Percentiles rank a stretch among this genome's conserved stretches.
These are phyloP conservation scores for Aspergillus sp. DNA, from an alignment of 2,329 filamentous ascomycete genomes.

Conservation along the genomic window DNA sequence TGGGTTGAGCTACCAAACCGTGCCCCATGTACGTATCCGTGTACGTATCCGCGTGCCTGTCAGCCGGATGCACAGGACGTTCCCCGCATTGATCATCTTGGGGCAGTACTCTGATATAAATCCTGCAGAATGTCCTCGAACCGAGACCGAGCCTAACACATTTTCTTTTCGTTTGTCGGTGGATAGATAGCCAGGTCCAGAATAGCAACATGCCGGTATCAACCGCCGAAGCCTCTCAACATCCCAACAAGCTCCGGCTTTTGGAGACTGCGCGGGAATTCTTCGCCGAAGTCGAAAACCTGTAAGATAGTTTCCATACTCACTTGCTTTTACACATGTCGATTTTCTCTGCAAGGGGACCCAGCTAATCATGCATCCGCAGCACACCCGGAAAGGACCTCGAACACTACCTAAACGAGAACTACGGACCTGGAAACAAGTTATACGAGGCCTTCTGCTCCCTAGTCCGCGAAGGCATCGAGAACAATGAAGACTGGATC, in stretches of 20 bases:
- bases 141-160: too few relatives aligned
- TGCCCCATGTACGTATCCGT: too few relatives aligned
- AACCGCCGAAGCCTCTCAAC: neutral
- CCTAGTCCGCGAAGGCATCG: constrained; percentile 40
- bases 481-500: constrained; percentile 44
- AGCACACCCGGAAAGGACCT: constrained; percentile 50
- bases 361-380: neutral
- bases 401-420: constrained; percentile 43
- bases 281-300: neutral
- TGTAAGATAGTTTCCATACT: neutral
- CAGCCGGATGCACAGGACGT: too few relatives aligned
- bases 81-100: too few relatives aligned
- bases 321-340: too few relatives aligned
- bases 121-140: too few relatives aligned
- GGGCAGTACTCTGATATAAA: too few relatives aligned
- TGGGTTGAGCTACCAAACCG: too few relatives aligned
- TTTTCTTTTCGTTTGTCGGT: too few relatives aligned
- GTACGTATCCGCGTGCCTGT: too few relatives aligned
- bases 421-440: constrained; percentile 45
- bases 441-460: constrained; percentile 46
- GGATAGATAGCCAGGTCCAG: neutral
- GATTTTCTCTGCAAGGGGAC: too few relatives aligned
- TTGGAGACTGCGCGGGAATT: neutral
- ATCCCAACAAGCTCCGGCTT: neutral
- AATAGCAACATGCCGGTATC: neutral